phyloP scores from a whole-genome alignment of 2,329 filamentous ascomycete genomes.

The Talaromyces sp. region DNA sequence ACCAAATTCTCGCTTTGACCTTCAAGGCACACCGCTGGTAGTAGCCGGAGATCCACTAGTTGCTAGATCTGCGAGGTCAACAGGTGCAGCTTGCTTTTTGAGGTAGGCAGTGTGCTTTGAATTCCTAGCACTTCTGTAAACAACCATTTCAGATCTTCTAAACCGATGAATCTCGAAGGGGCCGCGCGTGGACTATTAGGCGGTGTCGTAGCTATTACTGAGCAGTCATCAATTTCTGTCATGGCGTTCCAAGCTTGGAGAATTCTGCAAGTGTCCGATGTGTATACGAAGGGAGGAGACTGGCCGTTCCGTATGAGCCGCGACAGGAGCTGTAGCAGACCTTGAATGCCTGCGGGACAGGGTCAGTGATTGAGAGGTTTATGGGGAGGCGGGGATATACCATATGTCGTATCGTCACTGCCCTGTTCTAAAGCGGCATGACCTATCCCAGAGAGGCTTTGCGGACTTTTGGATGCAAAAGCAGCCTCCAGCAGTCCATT shows the following conservation, averaged over 20 bases:
- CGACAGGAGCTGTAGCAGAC: neutral
- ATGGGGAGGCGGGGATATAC: neutral
- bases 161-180: neutral
- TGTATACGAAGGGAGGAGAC: no score
- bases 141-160: conserved; percentile 5
- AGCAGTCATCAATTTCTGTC: neutral
- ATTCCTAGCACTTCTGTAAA: neutral
- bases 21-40: no score
- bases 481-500: neutral
- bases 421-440: neutral
- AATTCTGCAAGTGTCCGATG: neutral
- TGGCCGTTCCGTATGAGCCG: neutral
- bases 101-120: neutral
- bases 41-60: no score
- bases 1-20: no score
- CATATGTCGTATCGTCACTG: neutral
- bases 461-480: neutral
- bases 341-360: neutral
- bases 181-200: neutral
- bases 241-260: neutral
- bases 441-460: neutral
- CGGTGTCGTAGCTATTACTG: neutral
- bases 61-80: no score
- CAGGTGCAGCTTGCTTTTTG: no score
- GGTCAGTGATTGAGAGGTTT: neutral